Conservation (phyloP, 176 grass and related monocot genomes). For the Carex littledalei region DNA sequence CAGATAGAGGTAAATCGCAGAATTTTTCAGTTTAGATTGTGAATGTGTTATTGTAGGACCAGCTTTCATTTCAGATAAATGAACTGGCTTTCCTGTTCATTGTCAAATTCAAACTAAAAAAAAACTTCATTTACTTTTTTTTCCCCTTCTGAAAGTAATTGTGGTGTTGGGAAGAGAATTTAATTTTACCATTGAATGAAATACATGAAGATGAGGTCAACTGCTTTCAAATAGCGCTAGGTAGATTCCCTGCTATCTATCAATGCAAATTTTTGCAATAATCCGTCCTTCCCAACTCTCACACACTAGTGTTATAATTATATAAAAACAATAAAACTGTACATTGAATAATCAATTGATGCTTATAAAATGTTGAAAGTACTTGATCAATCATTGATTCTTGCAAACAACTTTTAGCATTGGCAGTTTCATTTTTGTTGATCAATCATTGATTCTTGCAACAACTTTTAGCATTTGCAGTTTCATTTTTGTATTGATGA, state of each 20-base stretch:
- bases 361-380: background rate
- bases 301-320: background rate
- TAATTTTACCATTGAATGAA: background rate
- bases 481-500: background rate
- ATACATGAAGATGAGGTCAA: background rate
- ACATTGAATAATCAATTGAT: background rate
- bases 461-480: background rate
- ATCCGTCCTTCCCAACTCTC: no score
- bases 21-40: background rate
- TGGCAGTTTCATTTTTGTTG: background rate
- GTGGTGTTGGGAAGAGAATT: background rate
- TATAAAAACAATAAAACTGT: background rate
- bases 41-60: background rate
- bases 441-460: background rate
- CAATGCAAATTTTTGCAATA: background rate
- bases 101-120: background rate
- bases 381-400: background rate
- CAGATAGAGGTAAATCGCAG: slow-evolving; percentile 51
- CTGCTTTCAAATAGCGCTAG: background rate
- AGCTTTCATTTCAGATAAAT: background rate
- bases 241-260: no score
- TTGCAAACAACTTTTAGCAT: background rate
- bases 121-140: background rate
- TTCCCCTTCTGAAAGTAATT: background rate
- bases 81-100: background rate